Evolutionary conservation across 495 filamentous ascomycete species (phyloP), one percentile per base, ranked within the genome.

Genomic region (Collariella sp.): DNA sequence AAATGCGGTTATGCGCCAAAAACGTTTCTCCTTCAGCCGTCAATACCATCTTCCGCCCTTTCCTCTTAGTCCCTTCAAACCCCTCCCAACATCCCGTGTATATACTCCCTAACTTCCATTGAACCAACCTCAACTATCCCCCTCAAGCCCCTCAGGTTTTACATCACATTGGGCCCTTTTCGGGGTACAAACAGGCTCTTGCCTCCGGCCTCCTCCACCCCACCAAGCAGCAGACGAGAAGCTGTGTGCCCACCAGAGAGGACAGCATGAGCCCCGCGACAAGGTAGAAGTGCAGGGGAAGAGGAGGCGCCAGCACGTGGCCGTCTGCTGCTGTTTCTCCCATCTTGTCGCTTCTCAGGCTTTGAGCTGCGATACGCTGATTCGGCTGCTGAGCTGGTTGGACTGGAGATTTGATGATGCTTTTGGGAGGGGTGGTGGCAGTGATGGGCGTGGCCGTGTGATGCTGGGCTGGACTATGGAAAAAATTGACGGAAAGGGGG

Each of bases 271-370:
- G 34, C 13, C 49, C 48, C 13, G 51, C 23, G 43, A 58, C 18
- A 24, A 58, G 15, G 43, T 58, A 58, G 36, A 58, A 26, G 50
- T 47, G 35, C 26, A 45, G 11, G 12, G 55, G 55, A 34, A 58
- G 43, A 38, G 44, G 26, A 26, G 50, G 34, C 13, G 52, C 15
- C 19, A 48, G 35, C 3, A 57, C 33, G 13, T 41, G n/a, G n/a
- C n/a, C 48, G 24, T 51, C 22, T 1, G 15, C 40, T 26, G 45
- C 40, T 18, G 15, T 16, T 23, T 7, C 38, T 5, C 36, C 36
- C 53, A 49, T 55, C 26, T 26, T 35, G 26, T 9, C 26, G 39
- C 23, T 4, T 11, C 15, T 26, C 23, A 38, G 15, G 10, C 12
- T 38, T n/a, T 20, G 29, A 15, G 10, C 9, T 20, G 7, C 20